phyloP scores from a whole-genome alignment of 2,329 filamentous ascomycete genomes.

The Fusarium sp. region DNA sequence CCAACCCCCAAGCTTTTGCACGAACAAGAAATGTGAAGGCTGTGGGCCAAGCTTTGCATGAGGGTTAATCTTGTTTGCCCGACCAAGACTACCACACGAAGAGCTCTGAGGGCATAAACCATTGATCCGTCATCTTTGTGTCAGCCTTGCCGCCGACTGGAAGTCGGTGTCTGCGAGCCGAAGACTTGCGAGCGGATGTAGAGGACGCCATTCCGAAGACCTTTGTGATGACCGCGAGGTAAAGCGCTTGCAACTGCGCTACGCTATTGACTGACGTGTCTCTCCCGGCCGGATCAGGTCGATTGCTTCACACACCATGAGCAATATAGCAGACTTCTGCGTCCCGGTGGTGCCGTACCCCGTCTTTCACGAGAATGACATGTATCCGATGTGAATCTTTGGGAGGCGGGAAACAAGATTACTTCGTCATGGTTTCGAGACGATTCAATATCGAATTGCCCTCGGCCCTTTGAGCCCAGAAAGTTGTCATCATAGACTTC shows the following conservation, averaged over 20 bases:
- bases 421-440: background rate
- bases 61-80: background rate
- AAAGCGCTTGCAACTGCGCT: background rate
- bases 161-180: background rate
- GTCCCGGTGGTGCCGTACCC: background rate
- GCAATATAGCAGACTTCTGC: background rate
- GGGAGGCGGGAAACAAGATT: background rate
- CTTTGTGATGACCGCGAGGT: background rate
- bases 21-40: conserved; percentile 1
- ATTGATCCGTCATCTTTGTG: background rate
- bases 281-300: background rate
- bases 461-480: background rate
- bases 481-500: background rate
- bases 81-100: background rate
- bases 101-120: background rate
- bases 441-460: background rate
- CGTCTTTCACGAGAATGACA: background rate
- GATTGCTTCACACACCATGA: background rate
- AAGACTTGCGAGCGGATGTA: background rate
- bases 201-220: background rate
- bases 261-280: background rate
- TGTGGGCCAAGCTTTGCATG: background rate
- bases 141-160: background rate
- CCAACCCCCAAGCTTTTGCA: conserved; percentile 10
- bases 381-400: background rate